Conservation (phyloP, 2,329 filamentous ascomycete species). For the Fusarium denticulatum region DNA sequence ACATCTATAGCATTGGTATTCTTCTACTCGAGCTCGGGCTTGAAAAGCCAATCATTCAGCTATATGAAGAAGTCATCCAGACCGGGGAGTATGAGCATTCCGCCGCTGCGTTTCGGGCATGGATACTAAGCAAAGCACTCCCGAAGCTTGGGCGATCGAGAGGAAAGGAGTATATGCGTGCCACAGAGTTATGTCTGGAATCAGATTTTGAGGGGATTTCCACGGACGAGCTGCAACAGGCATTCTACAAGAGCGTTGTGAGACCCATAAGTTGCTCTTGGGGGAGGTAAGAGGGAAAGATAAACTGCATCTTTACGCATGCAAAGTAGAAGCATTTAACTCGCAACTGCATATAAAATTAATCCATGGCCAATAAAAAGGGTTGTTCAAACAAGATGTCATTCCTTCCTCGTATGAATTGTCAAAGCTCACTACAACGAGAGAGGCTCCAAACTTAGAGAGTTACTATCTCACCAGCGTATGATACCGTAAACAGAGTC, state of each 20-base stretch:
- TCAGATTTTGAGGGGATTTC: rapidly evolving
- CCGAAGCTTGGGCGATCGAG: not conserved
- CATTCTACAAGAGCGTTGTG: not conserved
- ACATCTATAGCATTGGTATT: not conserved
- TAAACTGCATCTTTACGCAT: too few species aligned
- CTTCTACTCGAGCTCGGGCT: rapidly evolving
- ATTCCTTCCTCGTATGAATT: too few species aligned
- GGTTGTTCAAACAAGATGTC: too few species aligned
- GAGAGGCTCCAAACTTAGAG: too few species aligned
- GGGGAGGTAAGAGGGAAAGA: not conserved
- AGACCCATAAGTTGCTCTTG: not conserved
- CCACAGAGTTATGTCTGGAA: not conserved
- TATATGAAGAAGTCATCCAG: not conserved
- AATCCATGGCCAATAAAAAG: too few species aligned
- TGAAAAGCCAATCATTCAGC: not conserved
- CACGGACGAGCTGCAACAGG: not conserved
- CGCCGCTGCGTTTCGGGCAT: not conserved
- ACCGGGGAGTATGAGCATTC: not conserved
- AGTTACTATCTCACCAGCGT: too few species aligned
- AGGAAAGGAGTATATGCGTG: not conserved
- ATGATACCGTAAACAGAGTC: not conserved
- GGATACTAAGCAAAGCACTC: not conserved
- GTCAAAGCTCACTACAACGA: too few species aligned
- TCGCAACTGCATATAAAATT: too few species aligned
- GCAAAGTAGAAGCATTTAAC: too few species aligned